These are phyloP conservation scores for Papiliotrema fonsecae DNA, from an alignment of 1,284 basidiomycete species.

Conservation along the genomic window DNA sequence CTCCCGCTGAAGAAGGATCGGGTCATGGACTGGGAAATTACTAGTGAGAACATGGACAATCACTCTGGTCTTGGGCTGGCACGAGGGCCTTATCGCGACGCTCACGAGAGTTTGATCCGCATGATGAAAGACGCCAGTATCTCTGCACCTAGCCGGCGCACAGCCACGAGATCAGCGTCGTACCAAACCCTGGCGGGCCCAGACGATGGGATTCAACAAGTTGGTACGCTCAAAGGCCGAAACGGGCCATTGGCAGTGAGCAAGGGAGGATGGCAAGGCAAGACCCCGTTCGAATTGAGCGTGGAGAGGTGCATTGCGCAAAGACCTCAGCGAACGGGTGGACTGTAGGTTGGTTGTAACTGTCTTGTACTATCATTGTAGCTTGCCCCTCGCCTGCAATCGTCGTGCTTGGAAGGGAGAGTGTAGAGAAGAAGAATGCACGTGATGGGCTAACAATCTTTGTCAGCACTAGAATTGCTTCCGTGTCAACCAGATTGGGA, in stretches of 20 bases:
- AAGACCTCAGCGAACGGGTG: too few relatives aligned
- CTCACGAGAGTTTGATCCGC: constrained; percentile 35
- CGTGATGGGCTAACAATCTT: too few relatives aligned
- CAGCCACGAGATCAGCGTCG: neutral
- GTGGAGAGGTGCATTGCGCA: constrained; percentile 36
- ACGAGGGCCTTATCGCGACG: constrained; percentile 39
- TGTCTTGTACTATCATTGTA: too few relatives aligned
- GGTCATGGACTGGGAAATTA: constrained; percentile 19
- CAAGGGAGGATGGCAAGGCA: constrained; percentile 26
- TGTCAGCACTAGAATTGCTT: too few relatives aligned
- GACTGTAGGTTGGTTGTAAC: too few relatives aligned
- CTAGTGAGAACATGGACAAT: constrained; percentile 23
- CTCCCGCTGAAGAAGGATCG: constrained; percentile 11
- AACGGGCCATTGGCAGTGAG: constrained; percentile 14
- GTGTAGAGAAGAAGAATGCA: too few relatives aligned
- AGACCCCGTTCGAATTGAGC: constrained; percentile 40
- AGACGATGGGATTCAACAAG: constrained; percentile 3
- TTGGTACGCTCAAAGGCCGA: constrained; percentile 12
- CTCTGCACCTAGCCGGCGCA: neutral
- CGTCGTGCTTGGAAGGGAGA: too few relatives aligned
- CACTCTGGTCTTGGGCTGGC: constrained; percentile 24
- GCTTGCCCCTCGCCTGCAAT: too few relatives aligned
- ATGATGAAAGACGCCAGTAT: constrained; percentile 23
- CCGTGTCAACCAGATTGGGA: too few relatives aligned
- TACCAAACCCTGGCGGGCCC: neutral